These are phyloP conservation scores for Citrullus colocynthis DNA, from an alignment of 306 rosid genomes.

Conservation along the genomic window DNA sequence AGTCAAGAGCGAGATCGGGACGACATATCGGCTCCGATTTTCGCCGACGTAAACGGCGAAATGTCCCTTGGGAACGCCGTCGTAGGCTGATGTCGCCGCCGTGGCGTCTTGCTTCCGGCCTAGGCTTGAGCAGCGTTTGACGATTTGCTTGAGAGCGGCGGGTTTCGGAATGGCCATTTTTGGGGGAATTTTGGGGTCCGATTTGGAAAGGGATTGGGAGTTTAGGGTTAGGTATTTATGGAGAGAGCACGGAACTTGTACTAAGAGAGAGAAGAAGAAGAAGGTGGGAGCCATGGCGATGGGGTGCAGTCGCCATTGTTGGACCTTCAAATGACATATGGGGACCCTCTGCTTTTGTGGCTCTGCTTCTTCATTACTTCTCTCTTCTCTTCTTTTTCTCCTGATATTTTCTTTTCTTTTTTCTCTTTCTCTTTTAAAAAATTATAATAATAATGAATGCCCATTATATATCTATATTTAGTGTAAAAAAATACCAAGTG, in stretches of 20 bases:
- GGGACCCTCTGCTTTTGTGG: conserved; percentile 8
- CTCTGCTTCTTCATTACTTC: background rate
- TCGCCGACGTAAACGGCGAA: conserved; percentile 83
- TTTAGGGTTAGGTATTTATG: background rate
- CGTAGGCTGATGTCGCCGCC: conserved; percentile 22
- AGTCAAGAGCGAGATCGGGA: conserved; percentile 69
- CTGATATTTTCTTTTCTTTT: background rate
- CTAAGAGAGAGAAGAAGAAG: background rate
- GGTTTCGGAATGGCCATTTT: background rate
- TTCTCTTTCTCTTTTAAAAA: no score
- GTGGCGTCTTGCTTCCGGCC: conserved; percentile 37
- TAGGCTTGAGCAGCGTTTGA: conserved; percentile 63
- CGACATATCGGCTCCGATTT: conserved; percentile 66
- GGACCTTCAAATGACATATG: background rate
- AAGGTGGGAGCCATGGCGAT: conserved; percentile 12
- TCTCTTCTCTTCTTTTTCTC: background rate
- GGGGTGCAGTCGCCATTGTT: conserved; percentile 6
- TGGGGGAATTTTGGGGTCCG: background rate
- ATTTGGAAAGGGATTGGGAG: background rate
- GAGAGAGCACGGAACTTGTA: conserved; percentile 8
- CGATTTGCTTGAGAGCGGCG: conserved; percentile 51
- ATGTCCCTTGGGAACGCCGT: conserved; percentile 83
- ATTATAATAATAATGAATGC: no score
- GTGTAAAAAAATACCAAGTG: no score
- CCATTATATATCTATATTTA: no score